Evolutionary conservation across 768 basidiomycete species (phyloP), one percentile per base, ranked within the genome.

Genomic region (Serendipita sp.): DNA sequence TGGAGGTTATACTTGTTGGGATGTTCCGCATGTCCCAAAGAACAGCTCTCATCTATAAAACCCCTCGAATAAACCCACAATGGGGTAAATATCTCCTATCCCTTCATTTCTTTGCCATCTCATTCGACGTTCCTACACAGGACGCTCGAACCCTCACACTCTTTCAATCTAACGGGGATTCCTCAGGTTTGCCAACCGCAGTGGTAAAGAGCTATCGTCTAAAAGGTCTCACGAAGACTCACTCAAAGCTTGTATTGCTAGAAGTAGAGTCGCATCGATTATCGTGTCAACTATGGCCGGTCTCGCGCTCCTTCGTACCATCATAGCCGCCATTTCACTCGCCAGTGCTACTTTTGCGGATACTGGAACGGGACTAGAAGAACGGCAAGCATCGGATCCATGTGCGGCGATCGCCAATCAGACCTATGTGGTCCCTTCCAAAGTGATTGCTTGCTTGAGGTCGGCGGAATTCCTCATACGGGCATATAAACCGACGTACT

Each of bases 381-480:
- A 30, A 30, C 23, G 56, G 2, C 56, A 60, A 36, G 32, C 18
- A 3, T 45, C 66, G 11, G 82, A 83, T 68, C 80, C 80, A 0
- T 84, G 83, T 68, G 76, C 78, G 18, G 73, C 69, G 10, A 81
- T 85, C 67, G 79, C 78, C 63, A 79, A 80, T 41, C 74, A 79
- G 72, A 80, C 75, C 73, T 84, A 82, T 81, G 80, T 79, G 34
- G 72, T 79, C 8, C 83, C 84, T 1, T 68, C 69, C 44, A 78
- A 80, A 68, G 80, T 79, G 5, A 75, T 82, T 34, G 77, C 78
- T 15, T 84, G 83, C 71, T 74, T 81, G 70, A 69, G 74, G 67
- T 68, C 44, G 23, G 66, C 54, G 3, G 16, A 18, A 28, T 13
- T 0, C 8, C n/a, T 2, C 13, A 30, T 11, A 28, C 45, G 23